Conservation (phyloP, 352 stramenopile species). For the Phytophthora megakarya region DNA sequence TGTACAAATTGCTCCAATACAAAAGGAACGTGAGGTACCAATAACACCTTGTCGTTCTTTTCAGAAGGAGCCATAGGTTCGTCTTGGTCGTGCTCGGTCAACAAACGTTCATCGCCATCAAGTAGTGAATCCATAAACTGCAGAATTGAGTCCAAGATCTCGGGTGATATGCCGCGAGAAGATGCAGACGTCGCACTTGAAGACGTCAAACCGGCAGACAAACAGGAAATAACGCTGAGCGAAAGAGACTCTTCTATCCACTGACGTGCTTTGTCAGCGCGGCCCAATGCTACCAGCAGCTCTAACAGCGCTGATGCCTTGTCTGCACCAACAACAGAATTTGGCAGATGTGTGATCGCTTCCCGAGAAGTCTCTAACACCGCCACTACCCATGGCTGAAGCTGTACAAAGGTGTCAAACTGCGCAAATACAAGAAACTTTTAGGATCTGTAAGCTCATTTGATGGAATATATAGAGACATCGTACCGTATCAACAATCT, state of each 20-base stretch:
- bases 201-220: constrained; percentile 60
- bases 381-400: constrained; percentile 67
- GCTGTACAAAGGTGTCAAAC: constrained; percentile 70
- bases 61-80: constrained; percentile 16
- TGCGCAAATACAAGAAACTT: constrained; percentile 15
- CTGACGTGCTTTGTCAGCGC: constrained; percentile 45
- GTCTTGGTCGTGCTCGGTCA: constrained; percentile 31
- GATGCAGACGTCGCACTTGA: constrained; percentile 26
- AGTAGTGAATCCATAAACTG: constrained; percentile 81
- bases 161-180: constrained; percentile 57
- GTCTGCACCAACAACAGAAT: constrained; percentile 68
- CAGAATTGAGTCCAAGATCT: constrained; percentile 73
- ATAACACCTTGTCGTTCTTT: constrained; percentile 15
- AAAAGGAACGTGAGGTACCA: constrained; percentile 81
- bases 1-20: constrained; percentile 79
- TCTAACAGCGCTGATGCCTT: constrained; percentile 84
- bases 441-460: constrained; percentile 8
- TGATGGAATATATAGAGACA: neutral
- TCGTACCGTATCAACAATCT: constrained; percentile 71
- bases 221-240: constrained; percentile 62
- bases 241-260: constrained; percentile 47
- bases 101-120: constrained; percentile 63
- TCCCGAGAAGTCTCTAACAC: constrained; percentile 54
- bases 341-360: constrained; percentile 70
- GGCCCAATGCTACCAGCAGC: constrained; percentile 66